Evolutionary conservation across 305 asterid genomes (phyloP).

Genomic region (Solanum hybrid): DNA sequence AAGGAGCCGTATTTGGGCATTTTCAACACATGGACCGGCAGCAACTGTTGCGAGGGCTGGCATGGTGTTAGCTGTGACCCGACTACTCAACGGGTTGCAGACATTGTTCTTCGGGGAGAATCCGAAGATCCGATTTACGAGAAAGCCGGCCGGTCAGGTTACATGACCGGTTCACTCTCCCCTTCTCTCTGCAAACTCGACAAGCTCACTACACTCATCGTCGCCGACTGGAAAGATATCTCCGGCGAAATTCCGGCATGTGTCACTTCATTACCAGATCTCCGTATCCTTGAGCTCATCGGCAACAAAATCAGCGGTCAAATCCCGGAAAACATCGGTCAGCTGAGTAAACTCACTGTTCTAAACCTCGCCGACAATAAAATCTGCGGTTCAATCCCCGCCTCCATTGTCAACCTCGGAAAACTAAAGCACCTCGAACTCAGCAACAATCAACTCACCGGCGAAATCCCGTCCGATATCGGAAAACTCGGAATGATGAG

Average conservation of each 20-base stretch:
- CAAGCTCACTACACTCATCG: conserved; percentile 56
- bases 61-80: conserved; percentile 84
- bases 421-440: conserved; percentile 65
- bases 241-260: conserved; percentile 77
- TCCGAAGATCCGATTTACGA: conserved; percentile 85
- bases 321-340: conserved; percentile 62
- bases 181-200: conserved; percentile 62
- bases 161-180: conserved; percentile 78
- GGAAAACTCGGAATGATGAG: conserved; percentile 80
- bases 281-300: conserved; percentile 62
- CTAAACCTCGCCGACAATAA: conserved; percentile 75
- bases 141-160: conserved; percentile 79
- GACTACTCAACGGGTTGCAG: conserved; percentile 63
- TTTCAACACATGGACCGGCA: conserved; percentile 66
- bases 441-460: conserved; percentile 53
- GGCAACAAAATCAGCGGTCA: conserved; percentile 71
- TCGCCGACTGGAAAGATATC: conserved; percentile 88
- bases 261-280: conserved; percentile 42
- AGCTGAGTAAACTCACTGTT: conserved; percentile 51
- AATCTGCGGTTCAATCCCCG: conserved; percentile 50
- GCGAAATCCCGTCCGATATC: conserved; percentile 53
- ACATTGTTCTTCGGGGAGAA: conserved; percentile 77
- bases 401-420: conserved; percentile 50
- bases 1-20: conserved; percentile 72
- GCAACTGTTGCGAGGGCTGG: conserved; percentile 66